phyloP scores from a whole-genome alignment of 495 filamentous ascomycete genomes.

The Tuber brumale region DNA sequence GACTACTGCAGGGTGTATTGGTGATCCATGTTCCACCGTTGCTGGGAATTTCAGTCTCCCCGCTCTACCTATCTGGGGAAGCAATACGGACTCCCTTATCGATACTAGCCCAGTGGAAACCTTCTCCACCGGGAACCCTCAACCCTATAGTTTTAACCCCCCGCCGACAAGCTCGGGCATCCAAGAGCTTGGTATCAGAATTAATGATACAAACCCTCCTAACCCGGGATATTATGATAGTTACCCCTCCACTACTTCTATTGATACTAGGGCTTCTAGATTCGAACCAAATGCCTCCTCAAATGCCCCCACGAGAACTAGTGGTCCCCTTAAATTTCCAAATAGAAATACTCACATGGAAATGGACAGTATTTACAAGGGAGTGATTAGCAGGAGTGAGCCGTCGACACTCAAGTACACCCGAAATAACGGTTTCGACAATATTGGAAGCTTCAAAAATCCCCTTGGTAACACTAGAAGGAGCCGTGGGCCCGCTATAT shows the following conservation, averaged over 20 bases:
- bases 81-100: background rate
- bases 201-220: background rate
- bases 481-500: background rate
- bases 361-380: background rate
- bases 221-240: background rate
- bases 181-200: background rate
- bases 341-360: background rate
- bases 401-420: background rate
- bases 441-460: background rate
- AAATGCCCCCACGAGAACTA: background rate
- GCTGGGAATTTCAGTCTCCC: background rate
- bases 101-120: background rate
- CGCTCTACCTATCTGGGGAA: background rate
- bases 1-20: background rate
- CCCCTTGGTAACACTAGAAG: background rate
- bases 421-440: background rate
- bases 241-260: background rate
- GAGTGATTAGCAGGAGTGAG: background rate
- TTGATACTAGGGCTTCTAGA: background rate
- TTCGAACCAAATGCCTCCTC: background rate
- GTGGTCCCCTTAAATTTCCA: background rate
- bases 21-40: background rate
- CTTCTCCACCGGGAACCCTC: background rate
- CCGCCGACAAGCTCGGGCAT: background rate
- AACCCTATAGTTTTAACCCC: background rate